Evolutionary conservation across 78 protist species (phyloP), one percentile per base, ranked within the genome.

Genomic region (Dictyostelium capitatum): DNA sequence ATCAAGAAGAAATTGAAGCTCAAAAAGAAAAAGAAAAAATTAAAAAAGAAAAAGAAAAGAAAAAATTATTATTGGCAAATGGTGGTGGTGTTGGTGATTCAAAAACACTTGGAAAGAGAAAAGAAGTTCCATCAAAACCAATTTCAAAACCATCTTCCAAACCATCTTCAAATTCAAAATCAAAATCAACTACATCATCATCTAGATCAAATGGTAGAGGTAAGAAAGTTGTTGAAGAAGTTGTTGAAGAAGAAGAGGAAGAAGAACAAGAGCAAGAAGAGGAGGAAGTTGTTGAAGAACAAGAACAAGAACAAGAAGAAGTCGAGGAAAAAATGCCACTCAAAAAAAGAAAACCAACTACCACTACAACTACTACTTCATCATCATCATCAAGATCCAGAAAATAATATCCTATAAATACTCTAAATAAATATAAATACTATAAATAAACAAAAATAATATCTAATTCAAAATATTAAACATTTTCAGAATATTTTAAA

Each of bases 1-100:
- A 91, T 65, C 83, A 91, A 47, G 89, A 91, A 23, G 95, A 80
- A 82, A 20, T 54, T 6, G 84, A 91, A 47, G 17, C 53, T 2
- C 46, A 48, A 25, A 82, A 56, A n/a, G 95, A 70, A 47, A 53
- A 46, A 46, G 72, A 83, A 46, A 89, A 30, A 73, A 78, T 67
- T 25, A 81, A 85, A 65, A 85, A 46, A 19, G 79, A 82, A 70
- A 59, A 50, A 20, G 89, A 82, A 32, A 82, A 70, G 12, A 17
- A 19, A 79, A 43, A 51, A 14, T 23, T 20, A 12, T 64, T 65
- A 25, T 14, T 30, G 8, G 47, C 62, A 28, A 14, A 46, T 50
- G 15, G 41, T 15, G 20, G 15, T 0, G 7, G 47, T 11, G 12
- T 20, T 8, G 14, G 12, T 4, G 41, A 46, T 56, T 15, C 57